Conservation (phyloP, 2,329 filamentous ascomycete species). For the Xylariaceae sp. region DNA sequence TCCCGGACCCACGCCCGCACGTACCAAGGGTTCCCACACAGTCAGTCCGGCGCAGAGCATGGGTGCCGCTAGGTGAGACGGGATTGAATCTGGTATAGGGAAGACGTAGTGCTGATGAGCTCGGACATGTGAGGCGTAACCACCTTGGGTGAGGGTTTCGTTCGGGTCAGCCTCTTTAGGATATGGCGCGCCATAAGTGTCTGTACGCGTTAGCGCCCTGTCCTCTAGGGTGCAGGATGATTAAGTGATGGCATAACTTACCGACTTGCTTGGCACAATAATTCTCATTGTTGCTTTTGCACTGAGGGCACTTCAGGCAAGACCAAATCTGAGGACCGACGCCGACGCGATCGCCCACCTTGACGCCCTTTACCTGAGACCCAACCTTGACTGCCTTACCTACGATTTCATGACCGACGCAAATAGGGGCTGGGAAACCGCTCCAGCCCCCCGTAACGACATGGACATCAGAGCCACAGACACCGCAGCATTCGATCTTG, state of each 20-base stretch:
- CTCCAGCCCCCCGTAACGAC: constrained; percentile 35
- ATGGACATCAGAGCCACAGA: constrained; percentile 53
- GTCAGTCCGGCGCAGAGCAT: constrained; percentile 78
- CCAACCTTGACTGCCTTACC: constrained; percentile 45
- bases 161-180: constrained; percentile 51
- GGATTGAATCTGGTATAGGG: constrained; percentile 52
- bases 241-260: constrained; percentile 19
- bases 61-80: constrained; percentile 53
- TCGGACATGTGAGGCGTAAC: constrained; percentile 49
- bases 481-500: constrained; percentile 62
- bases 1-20: constrained; percentile 64
- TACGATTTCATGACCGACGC: constrained; percentile 58
- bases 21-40: constrained; percentile 62
- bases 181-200: constrained; percentile 57
- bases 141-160: constrained; percentile 62
- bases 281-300: constrained; percentile 47
- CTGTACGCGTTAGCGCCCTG: constrained; percentile 20
- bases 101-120: constrained; percentile 56
- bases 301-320: constrained; percentile 49
- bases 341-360: constrained; percentile 60
- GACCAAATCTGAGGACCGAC: constrained; percentile 58
- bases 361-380: constrained; percentile 43
- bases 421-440: constrained; percentile 39
- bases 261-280: constrained; percentile 45
- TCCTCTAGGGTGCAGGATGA: neutral